Evolutionary conservation across 331 rosid genomes (phyloP), one percentile per base, ranked within the genome.

Genomic region (Pyrus hybrid): DNA sequence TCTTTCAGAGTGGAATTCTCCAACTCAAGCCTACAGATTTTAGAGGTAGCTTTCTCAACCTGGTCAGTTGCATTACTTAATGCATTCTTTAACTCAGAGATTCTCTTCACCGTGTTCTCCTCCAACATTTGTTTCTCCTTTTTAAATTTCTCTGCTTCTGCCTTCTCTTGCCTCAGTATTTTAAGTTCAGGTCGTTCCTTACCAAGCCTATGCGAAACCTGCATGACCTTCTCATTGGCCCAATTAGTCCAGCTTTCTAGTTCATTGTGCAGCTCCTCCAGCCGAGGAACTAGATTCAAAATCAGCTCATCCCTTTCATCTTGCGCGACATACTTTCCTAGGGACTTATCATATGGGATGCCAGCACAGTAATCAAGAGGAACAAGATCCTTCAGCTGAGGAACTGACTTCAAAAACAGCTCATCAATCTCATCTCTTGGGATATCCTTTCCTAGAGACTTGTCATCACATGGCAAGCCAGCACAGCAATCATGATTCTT

Each of bases 171-270:
- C 71, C 77, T 83, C 70, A 90, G 80, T 33, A 83, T 71, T 80
- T 76, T 90, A 68, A 88, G 80, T 73, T 86, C 89, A 63, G 54
- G 70, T 63, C 72, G 82, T 32, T 85, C 67, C 76, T 78, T 83
- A 67, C 68, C 12, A 53, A 88, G 87, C 87, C 74, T 88, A 43
- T 58, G 74, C 41, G 91, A 80, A 74, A 84, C 96, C 80, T 86
- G 89, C 91, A 79, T 83, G 67, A 88, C 77, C 80, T 85, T 88
- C 78, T 91, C 71, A 32, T 70, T 81, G 32, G 87, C 78, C 93
- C 93, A 91, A 37, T 76, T 79, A 58, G 80, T 82, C 91, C 90
- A 88, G 64, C 85, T 63, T 63, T 80, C 76, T 51, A 82, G 58
- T 77, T 87, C 86, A 74, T 77, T 71, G 69, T 87, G 85, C 76